phyloP scores from a whole-genome alignment of 164 flowering plant genomes.

The Vitis amurensis region DNA sequence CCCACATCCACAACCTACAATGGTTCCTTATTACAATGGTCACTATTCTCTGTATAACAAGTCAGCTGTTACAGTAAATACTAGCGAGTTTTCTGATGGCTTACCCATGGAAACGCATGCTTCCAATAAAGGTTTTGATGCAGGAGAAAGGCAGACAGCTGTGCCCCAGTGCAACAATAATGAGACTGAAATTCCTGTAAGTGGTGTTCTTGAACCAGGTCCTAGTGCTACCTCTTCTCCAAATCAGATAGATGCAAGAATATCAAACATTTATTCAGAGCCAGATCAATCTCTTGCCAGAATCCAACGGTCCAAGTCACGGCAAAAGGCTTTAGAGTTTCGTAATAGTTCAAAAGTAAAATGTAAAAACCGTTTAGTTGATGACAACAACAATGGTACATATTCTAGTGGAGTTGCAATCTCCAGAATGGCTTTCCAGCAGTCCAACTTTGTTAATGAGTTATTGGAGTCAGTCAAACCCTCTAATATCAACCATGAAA shows the following conservation, averaged over 20 bases:
- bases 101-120: conserved; percentile 21
- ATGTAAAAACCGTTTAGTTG: conserved; percentile 15
- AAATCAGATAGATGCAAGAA: conserved; percentile 26
- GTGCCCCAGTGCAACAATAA: conserved; percentile 15
- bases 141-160: conserved; percentile 19
- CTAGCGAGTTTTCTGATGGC: conserved; percentile 22
- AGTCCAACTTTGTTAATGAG: conserved; percentile 13
- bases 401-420: conserved; percentile 13
- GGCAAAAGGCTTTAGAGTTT: conserved; percentile 81
- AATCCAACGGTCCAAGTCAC: conserved; percentile 77
- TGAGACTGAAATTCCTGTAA: conserved; percentile 15
- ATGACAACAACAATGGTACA: conserved; percentile 10
- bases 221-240: conserved; percentile 37
- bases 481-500: background rate
- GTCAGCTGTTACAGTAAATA: conserved; percentile 23
- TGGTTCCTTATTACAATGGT: conserved; percentile 26
- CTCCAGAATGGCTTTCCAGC: conserved; percentile 14
- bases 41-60: conserved; percentile 20
- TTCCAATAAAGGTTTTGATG: conserved; percentile 23
- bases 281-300: conserved; percentile 48
- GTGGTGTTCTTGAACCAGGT: conserved; percentile 15
- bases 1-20: conserved; percentile 33
- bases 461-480: conserved; percentile 8
- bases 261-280: conserved; percentile 11
- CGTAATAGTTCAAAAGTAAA: conserved; percentile 64